These are phyloP conservation scores for Sarcocystis neurona DNA, from an alignment of 169 alveolate genomes.

Conservation along the genomic window DNA sequence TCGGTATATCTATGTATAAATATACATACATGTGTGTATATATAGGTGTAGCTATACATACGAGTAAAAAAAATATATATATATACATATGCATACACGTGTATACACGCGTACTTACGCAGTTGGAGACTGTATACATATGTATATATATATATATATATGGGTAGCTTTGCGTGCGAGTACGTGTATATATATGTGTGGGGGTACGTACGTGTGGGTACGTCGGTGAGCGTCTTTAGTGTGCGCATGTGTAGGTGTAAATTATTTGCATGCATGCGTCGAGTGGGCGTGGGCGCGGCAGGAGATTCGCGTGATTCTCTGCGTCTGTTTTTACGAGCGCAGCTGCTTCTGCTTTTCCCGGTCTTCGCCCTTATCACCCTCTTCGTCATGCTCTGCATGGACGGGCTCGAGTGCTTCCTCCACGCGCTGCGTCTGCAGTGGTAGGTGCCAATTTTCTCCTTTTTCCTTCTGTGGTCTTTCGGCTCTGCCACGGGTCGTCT, in stretches of 20 bases:
- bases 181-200: background rate
- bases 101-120: background rate
- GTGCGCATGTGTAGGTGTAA: no score
- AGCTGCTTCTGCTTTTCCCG: slow-evolving; percentile 78
- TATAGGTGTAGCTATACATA: no score
- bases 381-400: slow-evolving; percentile 97
- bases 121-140: background rate
- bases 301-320: background rate
- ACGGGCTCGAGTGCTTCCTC: slow-evolving; percentile 97
- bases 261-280: no score
- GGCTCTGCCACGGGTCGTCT: no score
- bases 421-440: slow-evolving; percentile 99
- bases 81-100: no score
- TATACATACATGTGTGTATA: no score
- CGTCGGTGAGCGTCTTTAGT: background rate
- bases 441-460: slow-evolving; percentile 75
- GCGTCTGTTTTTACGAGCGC: background rate
- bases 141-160: background rate
- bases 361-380: slow-evolving; percentile 91
- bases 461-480: no score
- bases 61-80: no score
- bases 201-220: background rate
- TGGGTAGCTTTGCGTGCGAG: background rate
- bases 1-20: no score
- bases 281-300: no score